Evolutionary conservation across 2,329 filamentous ascomycete genomes (phyloP).

Genomic region (Beauveria australis): DNA sequence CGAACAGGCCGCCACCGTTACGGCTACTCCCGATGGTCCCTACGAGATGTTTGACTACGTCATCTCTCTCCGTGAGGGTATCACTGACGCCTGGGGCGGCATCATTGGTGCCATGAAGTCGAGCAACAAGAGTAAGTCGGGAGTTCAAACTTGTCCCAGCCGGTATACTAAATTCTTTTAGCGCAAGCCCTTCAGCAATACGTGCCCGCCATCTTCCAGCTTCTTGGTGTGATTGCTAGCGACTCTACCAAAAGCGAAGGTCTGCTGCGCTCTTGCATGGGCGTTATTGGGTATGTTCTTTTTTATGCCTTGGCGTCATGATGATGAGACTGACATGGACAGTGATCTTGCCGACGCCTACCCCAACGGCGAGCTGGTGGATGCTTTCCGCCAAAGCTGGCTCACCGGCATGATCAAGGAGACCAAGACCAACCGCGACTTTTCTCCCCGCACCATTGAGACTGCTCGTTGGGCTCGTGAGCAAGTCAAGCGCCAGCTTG

Average conservation of each 20-base stretch:
- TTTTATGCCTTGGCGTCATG: not conserved
- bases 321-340: slow-evolving; percentile 26
- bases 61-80: slow-evolving; percentile 87
- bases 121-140: slow-evolving; percentile 61
- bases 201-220: slow-evolving; percentile 76
- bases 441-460: slow-evolving; percentile 74
- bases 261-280: slow-evolving; percentile 89
- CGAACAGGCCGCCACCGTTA: slow-evolving; percentile 83
- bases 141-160: not conserved
- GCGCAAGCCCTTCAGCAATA: slow-evolving; percentile 66
- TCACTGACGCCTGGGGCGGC: slow-evolving; percentile 98
- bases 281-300: slow-evolving; percentile 77
- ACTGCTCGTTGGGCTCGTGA: slow-evolving; percentile 96
- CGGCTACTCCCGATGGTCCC: slow-evolving; percentile 67
- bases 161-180: slow-evolving; percentile 31
- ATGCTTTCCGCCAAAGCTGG: slow-evolving; percentile 87
- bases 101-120: slow-evolving; percentile 91
- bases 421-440: slow-evolving; percentile 82
- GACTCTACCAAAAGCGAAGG: slow-evolving; percentile 87
- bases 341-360: slow-evolving; percentile 93
- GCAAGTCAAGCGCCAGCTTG: slow-evolving; percentile 87
- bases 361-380: slow-evolving; percentile 76
- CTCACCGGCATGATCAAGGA: slow-evolving; percentile 84
- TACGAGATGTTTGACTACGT: slow-evolving; percentile 98
- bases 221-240: slow-evolving; percentile 70